These are phyloP conservation scores for Globisporangium radiosum DNA, from an alignment of 352 stramenopile genomes.

Conservation along the genomic window DNA sequence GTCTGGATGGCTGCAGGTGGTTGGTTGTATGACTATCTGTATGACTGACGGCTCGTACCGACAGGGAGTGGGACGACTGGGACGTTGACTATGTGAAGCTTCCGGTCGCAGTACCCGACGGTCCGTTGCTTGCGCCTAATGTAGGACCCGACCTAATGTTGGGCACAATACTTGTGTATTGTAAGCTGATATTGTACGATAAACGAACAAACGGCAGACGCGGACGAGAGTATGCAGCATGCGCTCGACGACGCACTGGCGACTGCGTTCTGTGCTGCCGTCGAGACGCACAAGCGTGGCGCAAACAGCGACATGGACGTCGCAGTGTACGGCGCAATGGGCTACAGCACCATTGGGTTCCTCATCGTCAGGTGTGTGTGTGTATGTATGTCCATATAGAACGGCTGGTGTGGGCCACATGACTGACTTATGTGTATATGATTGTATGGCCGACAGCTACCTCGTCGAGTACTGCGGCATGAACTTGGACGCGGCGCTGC, in stretches of 20 bases:
- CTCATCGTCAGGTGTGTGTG: conserved; percentile 56
- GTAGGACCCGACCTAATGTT: too few species aligned
- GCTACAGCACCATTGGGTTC: conserved; percentile 75
- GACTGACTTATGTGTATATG: too few species aligned
- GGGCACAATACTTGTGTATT: not conserved
- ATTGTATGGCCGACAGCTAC: conserved; percentile 24
- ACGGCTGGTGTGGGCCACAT: too few species aligned
- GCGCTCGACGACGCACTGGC: conserved; percentile 46
- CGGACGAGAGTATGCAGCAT: conserved; percentile 25
- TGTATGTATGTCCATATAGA: not conserved
- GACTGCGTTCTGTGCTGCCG: conserved; percentile 46
- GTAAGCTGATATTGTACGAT: too few species aligned
- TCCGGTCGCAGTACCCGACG: conserved; percentile 26
- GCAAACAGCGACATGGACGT: conserved; percentile 75
- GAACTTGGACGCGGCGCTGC: conserved; percentile 52
- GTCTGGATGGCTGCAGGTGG: too few species aligned
- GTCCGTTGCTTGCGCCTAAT: conserved; percentile 6
- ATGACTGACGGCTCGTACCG: not conserved
- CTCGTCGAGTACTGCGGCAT: conserved; percentile 64
- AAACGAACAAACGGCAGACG: conserved; percentile 7
- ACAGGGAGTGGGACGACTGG: conserved; percentile 85
- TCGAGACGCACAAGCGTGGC: conserved; percentile 48
- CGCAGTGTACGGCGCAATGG: conserved; percentile 50
- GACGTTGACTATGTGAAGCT: conserved; percentile 83
- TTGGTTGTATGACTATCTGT: too few species aligned